Percentiles rank a stretch among this genome's conserved stretches.
phyloP scores from a whole-genome alignment of 345 rosid genomes.

The Ceriops tagal region DNA sequence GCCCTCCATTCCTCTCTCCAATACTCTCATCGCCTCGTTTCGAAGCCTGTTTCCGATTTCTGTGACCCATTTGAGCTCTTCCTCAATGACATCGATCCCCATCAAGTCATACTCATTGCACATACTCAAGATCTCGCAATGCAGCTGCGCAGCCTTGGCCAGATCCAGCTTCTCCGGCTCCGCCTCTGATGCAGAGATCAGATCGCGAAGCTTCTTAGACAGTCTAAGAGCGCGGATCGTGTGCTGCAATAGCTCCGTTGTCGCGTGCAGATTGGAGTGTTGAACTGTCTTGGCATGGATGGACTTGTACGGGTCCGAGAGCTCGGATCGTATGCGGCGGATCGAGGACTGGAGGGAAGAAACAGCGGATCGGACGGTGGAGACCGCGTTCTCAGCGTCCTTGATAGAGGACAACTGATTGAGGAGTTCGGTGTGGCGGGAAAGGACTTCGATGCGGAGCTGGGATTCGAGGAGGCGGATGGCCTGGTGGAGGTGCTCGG shows the following conservation, averaged over 20 bases:
- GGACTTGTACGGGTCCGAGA: constrained; percentile 74
- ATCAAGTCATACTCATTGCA: constrained; percentile 69
- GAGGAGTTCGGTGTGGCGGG: constrained; percentile 83
- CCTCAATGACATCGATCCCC: constrained; percentile 72
- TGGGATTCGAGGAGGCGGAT: constrained; percentile 90
- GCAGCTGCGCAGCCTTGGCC: constrained; percentile 88
- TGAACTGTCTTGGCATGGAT: constrained; percentile 65
- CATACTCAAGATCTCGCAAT: constrained; percentile 72
- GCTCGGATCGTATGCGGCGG: constrained; percentile 77
- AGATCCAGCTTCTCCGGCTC: constrained; percentile 81
- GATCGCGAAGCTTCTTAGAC: constrained; percentile 79
- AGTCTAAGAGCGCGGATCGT: constrained; percentile 72
- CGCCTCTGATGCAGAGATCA: constrained; percentile 43
- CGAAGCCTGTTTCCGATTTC: constrained; percentile 69
- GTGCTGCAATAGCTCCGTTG: constrained; percentile 72
- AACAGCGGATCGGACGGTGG: constrained; percentile 79
- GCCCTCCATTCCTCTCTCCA: constrained; percentile 96
- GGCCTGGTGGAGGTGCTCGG: constrained; percentile 92
- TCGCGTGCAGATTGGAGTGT: constrained; percentile 65
- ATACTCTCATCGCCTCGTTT: constrained; percentile 70
- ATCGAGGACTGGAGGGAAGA: constrained; percentile 85
- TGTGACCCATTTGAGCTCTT: constrained; percentile 59
- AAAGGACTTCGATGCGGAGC: constrained; percentile 83
- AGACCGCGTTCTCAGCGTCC: constrained; percentile 75
- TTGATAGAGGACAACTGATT: constrained; percentile 83